These are phyloP conservation scores for Diaporthe aspalathi DNA, from an alignment of 2,329 filamentous ascomycete genomes.

Conservation along the genomic window DNA sequence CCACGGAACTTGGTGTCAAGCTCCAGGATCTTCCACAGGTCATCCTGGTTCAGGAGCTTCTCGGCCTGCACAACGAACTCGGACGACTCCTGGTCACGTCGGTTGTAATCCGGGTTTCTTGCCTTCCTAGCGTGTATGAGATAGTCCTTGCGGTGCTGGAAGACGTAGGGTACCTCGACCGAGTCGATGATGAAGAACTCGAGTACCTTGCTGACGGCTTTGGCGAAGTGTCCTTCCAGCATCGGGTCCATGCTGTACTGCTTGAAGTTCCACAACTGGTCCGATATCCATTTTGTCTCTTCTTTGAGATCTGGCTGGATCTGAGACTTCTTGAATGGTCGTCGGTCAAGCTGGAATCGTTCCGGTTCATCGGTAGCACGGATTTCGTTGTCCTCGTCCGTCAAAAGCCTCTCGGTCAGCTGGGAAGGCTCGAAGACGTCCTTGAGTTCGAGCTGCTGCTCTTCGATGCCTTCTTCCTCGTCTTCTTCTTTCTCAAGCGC, in stretches of 20 bases:
- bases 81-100: constrained; percentile 75
- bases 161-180: constrained; percentile 96
- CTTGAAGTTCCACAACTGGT: constrained; percentile 90
- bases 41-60: constrained; percentile 90
- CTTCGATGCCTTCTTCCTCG: constrained; percentile 82
- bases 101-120: constrained; percentile 65
- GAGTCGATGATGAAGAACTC: constrained; percentile 96
- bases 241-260: constrained; percentile 69
- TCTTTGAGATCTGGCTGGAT: constrained; percentile 80
- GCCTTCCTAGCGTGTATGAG: constrained; percentile 88
- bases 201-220: constrained; percentile 89
- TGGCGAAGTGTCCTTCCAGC: constrained; percentile 84
- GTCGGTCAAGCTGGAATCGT: constrained; percentile 91
- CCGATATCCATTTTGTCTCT: constrained; percentile 91
- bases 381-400: constrained; percentile 93
- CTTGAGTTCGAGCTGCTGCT: constrained; percentile 90
- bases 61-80: constrained; percentile 83
- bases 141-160: constrained; percentile 98
- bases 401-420: constrained; percentile 91
- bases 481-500: constrained; percentile 90
- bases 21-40: constrained; percentile 95
- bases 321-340: constrained; percentile 85
- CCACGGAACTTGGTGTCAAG: constrained; percentile 95
- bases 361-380: constrained; percentile 91
- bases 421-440: constrained; percentile 98